These are phyloP conservation scores for Gynostemma pentaphyllum DNA, from an alignment of 306 rosid genomes.

Conservation along the genomic window DNA sequence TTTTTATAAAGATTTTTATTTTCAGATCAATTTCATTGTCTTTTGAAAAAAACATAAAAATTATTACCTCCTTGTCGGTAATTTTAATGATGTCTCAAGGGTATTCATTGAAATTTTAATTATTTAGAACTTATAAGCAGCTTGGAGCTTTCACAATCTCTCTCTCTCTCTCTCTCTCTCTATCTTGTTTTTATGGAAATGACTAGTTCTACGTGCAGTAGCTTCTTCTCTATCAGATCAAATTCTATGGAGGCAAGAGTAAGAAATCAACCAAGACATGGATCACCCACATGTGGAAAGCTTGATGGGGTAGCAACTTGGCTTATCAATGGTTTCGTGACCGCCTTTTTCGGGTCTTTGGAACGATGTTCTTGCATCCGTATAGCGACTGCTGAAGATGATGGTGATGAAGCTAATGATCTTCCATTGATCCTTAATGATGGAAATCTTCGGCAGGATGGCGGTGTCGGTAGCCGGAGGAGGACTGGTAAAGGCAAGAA, in stretches of 20 bases:
- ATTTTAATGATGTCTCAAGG: not conserved
- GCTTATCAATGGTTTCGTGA: constrained; percentile 47
- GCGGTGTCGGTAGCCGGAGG: constrained; percentile 25
- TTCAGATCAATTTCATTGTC: not conserved
- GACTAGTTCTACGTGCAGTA: constrained; percentile 27
- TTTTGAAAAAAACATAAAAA: not conserved
- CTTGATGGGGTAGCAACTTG: constrained; percentile 58
- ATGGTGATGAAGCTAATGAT: constrained; percentile 34
- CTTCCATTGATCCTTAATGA: constrained; percentile 44
- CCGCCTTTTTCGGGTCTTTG: constrained; percentile 53
- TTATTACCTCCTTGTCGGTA: not conserved
- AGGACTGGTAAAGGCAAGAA: constrained; percentile 40
- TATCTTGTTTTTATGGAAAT: constrained; percentile 30
- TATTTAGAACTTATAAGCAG: not conserved
- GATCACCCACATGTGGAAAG: constrained; percentile 36
- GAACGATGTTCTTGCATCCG: constrained; percentile 61
- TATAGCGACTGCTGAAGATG: constrained; percentile 36
- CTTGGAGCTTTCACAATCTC: not conserved
- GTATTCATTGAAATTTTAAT: constrained; percentile 3
- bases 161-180: not conserved
- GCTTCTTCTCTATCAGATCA: constrained; percentile 39
- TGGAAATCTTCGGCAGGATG: constrained; percentile 31
- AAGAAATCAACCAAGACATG: constrained; percentile 19
- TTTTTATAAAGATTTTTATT: constrained; percentile 1
- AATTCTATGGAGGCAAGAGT: constrained; percentile 24